Base-by-base conservation (phyloP, 2,329 filamentous ascomycete genomes). In the Pyrenophora tritici-repentis region DNA sequence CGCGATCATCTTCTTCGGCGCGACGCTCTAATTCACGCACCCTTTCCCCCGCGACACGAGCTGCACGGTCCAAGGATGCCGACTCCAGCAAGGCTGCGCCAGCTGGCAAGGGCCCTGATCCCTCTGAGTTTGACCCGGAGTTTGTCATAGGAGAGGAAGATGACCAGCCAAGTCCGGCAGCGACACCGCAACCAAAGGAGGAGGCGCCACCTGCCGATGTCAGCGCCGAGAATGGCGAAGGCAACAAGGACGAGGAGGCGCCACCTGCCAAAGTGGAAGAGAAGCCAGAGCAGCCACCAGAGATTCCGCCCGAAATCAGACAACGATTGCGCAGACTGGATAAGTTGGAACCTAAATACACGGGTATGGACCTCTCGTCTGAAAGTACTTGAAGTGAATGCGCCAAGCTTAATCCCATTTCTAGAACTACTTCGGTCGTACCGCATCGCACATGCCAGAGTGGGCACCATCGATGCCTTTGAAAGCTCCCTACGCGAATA, bases 401-500 rank as follows among this genome's bases (percentile, higher is more conserved):
- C 32, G 42, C 42, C 44, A 42, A 34, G 56, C 61, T 69, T 69
- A 53, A 67, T 36, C 35, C 26, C 7, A 14, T 4, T 35, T 6
- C n/a, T 60, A 91, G 93, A 97, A 67, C 81, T 99, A 1, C 80
- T 97, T 42, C 88, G 91, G 49, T 96, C 93, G 7, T 99, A 99
- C 75, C 86, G 91, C 55, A 87, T 92, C 59, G 94, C 94, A 14
- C 93, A 99, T 76, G 85, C 89, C 50, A 86, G 91, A 43, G 90
- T 92, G 35, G 85, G 89, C 10, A 85, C 89, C 2, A 95, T 97
- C 66, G 94, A 97, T 68, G 89, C 91, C 0, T 99, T 99, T 71
- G 94, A 99, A 75, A 87, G 90, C 47, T 87, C 89, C 0, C 81
- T 99, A 6, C 90, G 91, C 63, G 94, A 99, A 70, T 90, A 96